phyloP scores from a whole-genome alignment of 139 green algal species.

The Chlorella sp. region DNA sequence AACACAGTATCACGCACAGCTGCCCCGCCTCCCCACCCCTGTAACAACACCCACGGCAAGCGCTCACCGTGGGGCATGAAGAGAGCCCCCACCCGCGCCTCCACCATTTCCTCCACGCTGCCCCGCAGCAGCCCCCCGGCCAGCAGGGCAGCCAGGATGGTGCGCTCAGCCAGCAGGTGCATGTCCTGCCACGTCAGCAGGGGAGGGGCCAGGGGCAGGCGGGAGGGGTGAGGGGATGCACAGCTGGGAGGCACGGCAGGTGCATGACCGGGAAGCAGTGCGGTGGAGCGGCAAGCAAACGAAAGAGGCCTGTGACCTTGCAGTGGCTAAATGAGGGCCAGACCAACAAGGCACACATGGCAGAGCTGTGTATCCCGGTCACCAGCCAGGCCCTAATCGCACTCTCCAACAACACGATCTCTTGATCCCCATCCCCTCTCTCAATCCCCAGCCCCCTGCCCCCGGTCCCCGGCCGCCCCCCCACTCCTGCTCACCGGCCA shows the following conservation, averaged over 20 bases:
- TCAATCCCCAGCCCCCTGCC: neutral
- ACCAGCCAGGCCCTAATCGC: neutral
- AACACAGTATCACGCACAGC: neutral
- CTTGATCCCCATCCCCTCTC: neutral
- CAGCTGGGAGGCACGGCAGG: neutral
- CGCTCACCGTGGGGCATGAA: conserved; percentile 94
- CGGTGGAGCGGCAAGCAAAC: too few relatives aligned
- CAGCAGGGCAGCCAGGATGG: conserved; percentile 77
- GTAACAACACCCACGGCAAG: neutral
- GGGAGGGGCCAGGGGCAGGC: neutral
- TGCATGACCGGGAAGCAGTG: too few relatives aligned
- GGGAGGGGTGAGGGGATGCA: neutral
- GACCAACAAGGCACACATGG: too few relatives aligned
- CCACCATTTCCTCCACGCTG: conserved; percentile 78
- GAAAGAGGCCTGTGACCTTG: too few relatives aligned
- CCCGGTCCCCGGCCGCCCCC: neutral
- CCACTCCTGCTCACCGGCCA: conserved; percentile 66
- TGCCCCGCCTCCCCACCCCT: neutral
- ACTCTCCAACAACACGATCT: neutral
- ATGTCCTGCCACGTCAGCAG: conserved; percentile 58
- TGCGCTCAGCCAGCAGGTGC: conserved; percentile 82
- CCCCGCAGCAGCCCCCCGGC: conserved; percentile 63
- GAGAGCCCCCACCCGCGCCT: conserved; percentile 72
- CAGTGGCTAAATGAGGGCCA: too few relatives aligned
- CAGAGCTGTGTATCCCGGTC: too few relatives aligned